These are phyloP conservation scores for Pseudodiploospora longispora DNA, from an alignment of 2,329 filamentous ascomycete genomes.

Conservation along the genomic window DNA sequence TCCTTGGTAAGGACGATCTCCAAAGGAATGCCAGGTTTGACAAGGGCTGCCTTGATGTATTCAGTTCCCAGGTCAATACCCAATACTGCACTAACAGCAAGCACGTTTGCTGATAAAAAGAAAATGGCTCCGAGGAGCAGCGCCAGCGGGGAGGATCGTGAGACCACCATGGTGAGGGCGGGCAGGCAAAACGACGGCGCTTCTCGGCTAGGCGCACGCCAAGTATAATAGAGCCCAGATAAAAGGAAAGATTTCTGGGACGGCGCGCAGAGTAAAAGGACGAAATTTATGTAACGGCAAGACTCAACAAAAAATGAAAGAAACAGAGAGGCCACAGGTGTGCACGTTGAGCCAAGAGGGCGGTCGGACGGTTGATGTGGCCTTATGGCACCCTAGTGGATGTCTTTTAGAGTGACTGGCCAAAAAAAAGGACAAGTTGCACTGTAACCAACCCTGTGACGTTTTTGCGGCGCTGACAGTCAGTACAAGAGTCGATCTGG, in stretches of 20 bases:
- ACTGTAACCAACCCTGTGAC: slow-evolving; percentile 9
- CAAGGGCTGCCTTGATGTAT: slow-evolving; percentile 91
- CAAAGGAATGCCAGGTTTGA: slow-evolving; percentile 93
- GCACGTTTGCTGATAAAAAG: slow-evolving; percentile 34
- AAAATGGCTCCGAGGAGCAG: slow-evolving; percentile 30
- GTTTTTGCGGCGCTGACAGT: not conserved
- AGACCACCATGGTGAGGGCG: slow-evolving; percentile 23
- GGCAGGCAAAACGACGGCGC: slow-evolving; percentile 3
- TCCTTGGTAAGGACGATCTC: slow-evolving; percentile 98
- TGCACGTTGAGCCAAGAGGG: too few relatives aligned
- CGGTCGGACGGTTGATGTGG: slow-evolving; percentile 25
- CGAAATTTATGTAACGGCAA: slow-evolving; percentile 4
- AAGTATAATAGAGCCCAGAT: not conserved
- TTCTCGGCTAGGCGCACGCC: slow-evolving; percentile 8
- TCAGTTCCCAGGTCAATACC: slow-evolving; percentile 93
- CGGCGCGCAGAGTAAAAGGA: not conserved
- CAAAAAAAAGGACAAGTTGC: slow-evolving; percentile 30
- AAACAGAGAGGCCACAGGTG: slow-evolving; percentile 3
- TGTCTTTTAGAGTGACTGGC: not conserved
- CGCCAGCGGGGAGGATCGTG: slow-evolving; percentile 27
- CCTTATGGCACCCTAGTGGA: slow-evolving; percentile 18
- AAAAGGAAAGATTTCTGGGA: not conserved
- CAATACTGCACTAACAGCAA: slow-evolving; percentile 64
- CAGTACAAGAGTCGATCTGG: not conserved
- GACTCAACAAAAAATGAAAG: slow-evolving; percentile 8